Percentiles rank a stretch among this genome's conserved stretches.
Conservation (phyloP, 352 stramenopile genomes). For the Phytophthora cactorum region DNA sequence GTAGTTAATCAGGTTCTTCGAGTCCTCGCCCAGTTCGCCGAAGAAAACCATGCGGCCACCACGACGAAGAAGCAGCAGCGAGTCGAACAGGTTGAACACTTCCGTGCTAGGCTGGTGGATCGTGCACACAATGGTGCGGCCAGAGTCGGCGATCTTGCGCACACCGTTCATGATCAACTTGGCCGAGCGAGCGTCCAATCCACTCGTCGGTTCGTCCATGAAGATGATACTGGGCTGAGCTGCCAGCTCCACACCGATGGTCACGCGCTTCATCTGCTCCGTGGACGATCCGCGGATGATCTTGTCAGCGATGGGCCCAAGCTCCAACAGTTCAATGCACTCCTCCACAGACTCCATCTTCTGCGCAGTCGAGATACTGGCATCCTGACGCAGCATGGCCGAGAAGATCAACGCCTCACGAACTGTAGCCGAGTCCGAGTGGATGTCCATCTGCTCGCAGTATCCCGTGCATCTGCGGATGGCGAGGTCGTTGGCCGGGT, state of each 20-base stretch:
- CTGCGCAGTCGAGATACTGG: slow-evolving; percentile 32
- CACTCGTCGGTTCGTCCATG: slow-evolving; percentile 33
- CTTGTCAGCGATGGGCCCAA: slow-evolving; percentile 15
- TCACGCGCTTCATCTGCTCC: not conserved
- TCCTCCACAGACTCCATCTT: slow-evolving; percentile 44
- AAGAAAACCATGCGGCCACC: slow-evolving; percentile 36
- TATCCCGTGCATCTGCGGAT: slow-evolving; percentile 69
- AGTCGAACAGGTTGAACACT: slow-evolving; percentile 38
- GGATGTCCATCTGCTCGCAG: slow-evolving; percentile 93
- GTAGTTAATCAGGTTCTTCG: slow-evolving; percentile 59
- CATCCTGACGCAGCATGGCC: slow-evolving; percentile 68
- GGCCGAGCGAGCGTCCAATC: slow-evolving; percentile 26
- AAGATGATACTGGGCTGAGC: slow-evolving; percentile 71
- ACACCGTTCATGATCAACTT: slow-evolving; percentile 35
- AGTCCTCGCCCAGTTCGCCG: slow-evolving; percentile 49
- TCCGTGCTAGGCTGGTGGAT: slow-evolving; percentile 35
- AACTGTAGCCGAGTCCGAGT: slow-evolving; percentile 76
- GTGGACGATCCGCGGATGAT: too few relatives aligned
- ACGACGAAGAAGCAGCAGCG: slow-evolving; percentile 34
- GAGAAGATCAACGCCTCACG: slow-evolving; percentile 90
- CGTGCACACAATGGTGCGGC: slow-evolving; percentile 22
- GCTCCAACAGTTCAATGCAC: slow-evolving; percentile 40
- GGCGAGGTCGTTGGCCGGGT: slow-evolving; percentile 45
- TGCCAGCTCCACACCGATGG: slow-evolving; percentile 68
- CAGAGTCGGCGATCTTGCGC: slow-evolving; percentile 29